These are phyloP conservation scores for Lasiosphaeria ovina DNA, from an alignment of 495 filamentous ascomycete genomes.

Conservation along the genomic window DNA sequence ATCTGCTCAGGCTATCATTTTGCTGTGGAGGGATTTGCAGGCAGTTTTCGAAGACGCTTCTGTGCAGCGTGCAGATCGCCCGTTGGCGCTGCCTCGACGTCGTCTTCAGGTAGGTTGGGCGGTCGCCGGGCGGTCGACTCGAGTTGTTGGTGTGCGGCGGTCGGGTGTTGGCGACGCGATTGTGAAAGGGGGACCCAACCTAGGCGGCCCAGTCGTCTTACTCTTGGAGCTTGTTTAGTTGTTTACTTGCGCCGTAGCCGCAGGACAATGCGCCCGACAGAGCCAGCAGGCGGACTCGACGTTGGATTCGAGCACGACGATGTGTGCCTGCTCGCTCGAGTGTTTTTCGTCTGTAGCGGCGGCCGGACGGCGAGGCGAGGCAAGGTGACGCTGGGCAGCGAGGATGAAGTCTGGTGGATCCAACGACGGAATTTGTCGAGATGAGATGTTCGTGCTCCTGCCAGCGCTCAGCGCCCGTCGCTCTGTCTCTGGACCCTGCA, in stretches of 20 bases:
- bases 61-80: not conserved
- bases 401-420: not conserved
- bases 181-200: no score
- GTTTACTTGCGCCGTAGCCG: conserved; percentile 1
- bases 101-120: no score
- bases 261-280: conserved; percentile 1
- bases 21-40: conserved; percentile 9
- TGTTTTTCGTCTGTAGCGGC: not conserved
- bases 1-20: conserved; percentile 19
- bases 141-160: no score
- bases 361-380: conserved; percentile 1
- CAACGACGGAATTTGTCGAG: conserved; percentile 10
- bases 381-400: not conserved
- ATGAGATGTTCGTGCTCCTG: conserved; percentile 9
- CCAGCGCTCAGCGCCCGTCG: not conserved
- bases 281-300: not conserved
- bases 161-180: no score
- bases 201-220: not conserved
- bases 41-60: not conserved
- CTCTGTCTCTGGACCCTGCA: not conserved
- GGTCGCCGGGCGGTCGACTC: no score
- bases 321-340: no score
- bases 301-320: not conserved
- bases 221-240: not conserved
- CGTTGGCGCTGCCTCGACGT: no score